Conservation (phyloP, 2,329 filamentous ascomycete genomes). For the Alternaria tenuissima region DNA sequence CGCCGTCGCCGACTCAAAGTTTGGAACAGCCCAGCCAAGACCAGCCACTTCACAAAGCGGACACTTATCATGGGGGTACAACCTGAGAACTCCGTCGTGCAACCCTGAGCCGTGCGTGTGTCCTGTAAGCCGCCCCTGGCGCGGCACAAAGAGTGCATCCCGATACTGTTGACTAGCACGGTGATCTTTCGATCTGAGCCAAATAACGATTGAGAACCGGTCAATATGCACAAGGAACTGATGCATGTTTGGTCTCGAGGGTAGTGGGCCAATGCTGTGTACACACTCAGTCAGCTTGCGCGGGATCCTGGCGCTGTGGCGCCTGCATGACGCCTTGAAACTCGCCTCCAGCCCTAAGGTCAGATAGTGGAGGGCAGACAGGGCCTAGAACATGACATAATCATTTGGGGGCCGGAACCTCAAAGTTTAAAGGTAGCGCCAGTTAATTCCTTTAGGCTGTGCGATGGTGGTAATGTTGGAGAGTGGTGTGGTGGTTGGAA, state of each 20-base stretch:
- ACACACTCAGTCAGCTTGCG: not conserved
- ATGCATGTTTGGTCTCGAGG: not conserved
- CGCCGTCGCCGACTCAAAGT: not conserved
- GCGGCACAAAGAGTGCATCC: not conserved
- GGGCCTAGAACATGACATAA: not conserved
- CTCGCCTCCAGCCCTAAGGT: not conserved
- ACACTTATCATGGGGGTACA: not conserved
- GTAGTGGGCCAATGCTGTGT: not conserved
- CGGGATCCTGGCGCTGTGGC: not conserved
- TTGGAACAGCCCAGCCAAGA: not conserved
- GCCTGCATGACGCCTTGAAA: not conserved
- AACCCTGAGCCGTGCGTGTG: not conserved
- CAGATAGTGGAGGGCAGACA: not conserved
- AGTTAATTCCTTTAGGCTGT: not conserved
- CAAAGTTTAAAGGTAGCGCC: not conserved
- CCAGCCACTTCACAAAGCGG: not conserved
- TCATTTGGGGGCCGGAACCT: not conserved
- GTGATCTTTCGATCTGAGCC: not conserved
- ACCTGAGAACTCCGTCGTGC: not conserved
- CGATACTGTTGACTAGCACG: not conserved
- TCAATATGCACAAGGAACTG: not conserved
- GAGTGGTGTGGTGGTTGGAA: not conserved
- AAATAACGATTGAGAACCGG: not conserved
- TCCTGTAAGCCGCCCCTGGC: not conserved
- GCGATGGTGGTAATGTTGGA: not conserved